phyloP scores from a whole-genome alignment of 768 basidiomycete species.

The Filobasidium wieringae region DNA sequence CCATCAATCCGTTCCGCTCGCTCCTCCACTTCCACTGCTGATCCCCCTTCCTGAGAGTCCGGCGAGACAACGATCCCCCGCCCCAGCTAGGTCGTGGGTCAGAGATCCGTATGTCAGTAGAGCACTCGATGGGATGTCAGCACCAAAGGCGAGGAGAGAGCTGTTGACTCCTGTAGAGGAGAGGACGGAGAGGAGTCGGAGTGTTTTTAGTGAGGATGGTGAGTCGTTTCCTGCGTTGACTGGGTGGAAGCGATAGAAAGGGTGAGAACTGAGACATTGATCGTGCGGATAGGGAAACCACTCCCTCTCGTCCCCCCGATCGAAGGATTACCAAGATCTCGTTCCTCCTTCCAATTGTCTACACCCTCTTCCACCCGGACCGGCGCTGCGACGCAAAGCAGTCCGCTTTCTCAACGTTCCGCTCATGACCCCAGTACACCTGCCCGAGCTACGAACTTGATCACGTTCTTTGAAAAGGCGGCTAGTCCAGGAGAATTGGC shows the following conservation, averaged over 20 bases:
- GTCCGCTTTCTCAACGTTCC: too few relatives aligned
- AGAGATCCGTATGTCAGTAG: not conserved
- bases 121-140: not conserved
- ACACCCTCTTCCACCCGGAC: not conserved
- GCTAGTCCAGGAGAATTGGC: not conserved
- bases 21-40: too few relatives aligned
- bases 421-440: not conserved
- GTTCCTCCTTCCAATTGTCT: too few relatives aligned
- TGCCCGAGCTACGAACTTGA: conserved; percentile 5
- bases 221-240: not conserved
- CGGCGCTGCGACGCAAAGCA: not conserved
- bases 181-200: not conserved
- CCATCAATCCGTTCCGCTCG: not conserved
- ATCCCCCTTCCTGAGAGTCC: too few relatives aligned
- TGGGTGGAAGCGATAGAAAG: not conserved
- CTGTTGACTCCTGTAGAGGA: conserved; percentile 8
- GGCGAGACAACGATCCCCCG: too few relatives aligned
- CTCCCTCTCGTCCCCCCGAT: not conserved
- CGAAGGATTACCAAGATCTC: not conserved
- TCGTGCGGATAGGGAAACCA: not conserved
- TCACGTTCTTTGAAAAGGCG: conserved; percentile 6
- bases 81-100: not conserved
- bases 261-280: not conserved
- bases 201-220: not conserved
- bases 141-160: not conserved